Conservation (phyloP, 768 basidiomycete genomes). For the Termitomyces sp. region DNA sequence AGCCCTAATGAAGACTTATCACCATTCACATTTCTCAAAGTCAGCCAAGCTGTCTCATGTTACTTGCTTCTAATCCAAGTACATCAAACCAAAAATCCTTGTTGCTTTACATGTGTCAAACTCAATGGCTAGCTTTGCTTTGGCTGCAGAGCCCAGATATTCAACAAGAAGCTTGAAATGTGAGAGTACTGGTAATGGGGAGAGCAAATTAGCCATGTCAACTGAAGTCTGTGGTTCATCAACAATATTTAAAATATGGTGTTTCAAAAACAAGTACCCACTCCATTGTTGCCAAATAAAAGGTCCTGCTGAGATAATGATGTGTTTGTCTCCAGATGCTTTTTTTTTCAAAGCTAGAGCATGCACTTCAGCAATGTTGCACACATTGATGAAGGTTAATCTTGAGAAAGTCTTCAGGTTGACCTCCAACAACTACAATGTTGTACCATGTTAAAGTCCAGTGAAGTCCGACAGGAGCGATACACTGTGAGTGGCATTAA, state of each 20-base stretch:
- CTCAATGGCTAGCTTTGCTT: constrained; percentile 17
- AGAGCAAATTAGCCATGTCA: constrained; percentile 29
- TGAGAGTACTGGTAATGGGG: constrained; percentile 23
- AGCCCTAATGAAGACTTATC: too few species aligned
- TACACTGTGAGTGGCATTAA: too few species aligned
- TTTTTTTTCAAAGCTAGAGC: constrained; percentile 38
- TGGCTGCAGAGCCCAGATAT: constrained; percentile 24
- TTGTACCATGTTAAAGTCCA: too few species aligned
- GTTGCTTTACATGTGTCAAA: constrained; percentile 34
- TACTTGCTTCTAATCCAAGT: constrained; percentile 33
- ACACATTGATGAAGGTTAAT: constrained; percentile 35
- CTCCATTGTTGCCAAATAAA: constrained; percentile 25
- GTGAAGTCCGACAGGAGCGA: too few species aligned
- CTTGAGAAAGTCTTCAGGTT: constrained; percentile 17
- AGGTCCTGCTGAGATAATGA: constrained; percentile 34
- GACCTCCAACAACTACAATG: constrained; percentile 18
- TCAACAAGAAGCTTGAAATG: constrained; percentile 25
- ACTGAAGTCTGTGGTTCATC: constrained; percentile 18
- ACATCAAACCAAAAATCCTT: constrained; percentile 38
- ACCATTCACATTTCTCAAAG: constrained; percentile 39
- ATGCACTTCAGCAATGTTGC: constrained; percentile 50
- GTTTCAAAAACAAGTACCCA: constrained; percentile 4
- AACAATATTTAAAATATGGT: background rate
- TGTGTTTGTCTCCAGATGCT: constrained; percentile 46
- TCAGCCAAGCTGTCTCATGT: constrained; percentile 36